phyloP scores from a whole-genome alignment of 2,329 filamentous ascomycete species.

The Claviceps africana region DNA sequence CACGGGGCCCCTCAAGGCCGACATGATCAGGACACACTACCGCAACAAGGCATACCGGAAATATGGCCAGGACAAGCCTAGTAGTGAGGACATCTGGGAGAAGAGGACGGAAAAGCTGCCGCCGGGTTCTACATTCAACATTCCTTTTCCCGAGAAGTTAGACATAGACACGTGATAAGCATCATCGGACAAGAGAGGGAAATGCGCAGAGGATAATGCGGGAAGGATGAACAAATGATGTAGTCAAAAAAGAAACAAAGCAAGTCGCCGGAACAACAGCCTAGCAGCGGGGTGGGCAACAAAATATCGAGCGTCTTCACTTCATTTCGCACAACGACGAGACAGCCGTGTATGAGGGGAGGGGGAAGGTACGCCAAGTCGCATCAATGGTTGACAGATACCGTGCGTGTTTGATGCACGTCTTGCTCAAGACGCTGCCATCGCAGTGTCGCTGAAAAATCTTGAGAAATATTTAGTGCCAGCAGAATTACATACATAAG shows the following conservation, averaged over 20 bases:
- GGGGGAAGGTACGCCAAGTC: no score
- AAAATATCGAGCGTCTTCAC: no score
- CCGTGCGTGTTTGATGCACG: no score
- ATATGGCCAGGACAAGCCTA: constrained; percentile 48
- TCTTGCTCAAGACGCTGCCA: no score
- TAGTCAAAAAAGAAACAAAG: not conserved
- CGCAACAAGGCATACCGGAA: constrained; percentile 49
- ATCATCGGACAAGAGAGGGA: constrained; percentile 24
- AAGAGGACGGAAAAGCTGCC: constrained; percentile 48
- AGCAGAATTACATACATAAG: no score
- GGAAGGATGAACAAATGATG: constrained; percentile 17
- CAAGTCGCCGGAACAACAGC: no score
- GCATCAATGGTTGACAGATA: no score
- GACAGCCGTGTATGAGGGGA: no score
- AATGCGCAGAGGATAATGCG: constrained; percentile 22
- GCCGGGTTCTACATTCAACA: constrained; percentile 31
- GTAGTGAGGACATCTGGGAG: constrained; percentile 85
- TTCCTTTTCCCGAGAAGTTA: constrained; percentile 25
- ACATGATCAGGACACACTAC: constrained; percentile 53
- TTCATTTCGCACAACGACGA: no score
- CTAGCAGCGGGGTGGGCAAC: no score
- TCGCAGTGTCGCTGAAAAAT: no score
- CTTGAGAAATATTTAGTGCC: no score
- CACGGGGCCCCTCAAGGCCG: constrained; percentile 43
- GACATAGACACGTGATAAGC: constrained; percentile 26